These are phyloP conservation scores for Turritis glabra DNA, from an alignment of 345 rosid species.

Conservation along the genomic window DNA sequence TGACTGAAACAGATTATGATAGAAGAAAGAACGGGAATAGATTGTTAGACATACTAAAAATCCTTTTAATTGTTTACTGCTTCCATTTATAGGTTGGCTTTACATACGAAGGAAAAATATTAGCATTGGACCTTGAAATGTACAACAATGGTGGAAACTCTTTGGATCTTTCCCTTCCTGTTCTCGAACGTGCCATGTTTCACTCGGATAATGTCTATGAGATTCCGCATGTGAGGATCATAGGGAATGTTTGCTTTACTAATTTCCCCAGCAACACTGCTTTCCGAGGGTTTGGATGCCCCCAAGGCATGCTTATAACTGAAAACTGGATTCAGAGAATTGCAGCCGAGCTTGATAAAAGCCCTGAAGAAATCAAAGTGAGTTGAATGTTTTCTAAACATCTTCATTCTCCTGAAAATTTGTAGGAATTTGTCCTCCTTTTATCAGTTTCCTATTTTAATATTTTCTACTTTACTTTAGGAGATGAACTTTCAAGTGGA, in stretches of 20 bases:
- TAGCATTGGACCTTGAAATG: slow-evolving; percentile 81
- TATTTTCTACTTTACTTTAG: slow-evolving; percentile 40
- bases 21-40: slow-evolving; percentile 2
- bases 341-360: slow-evolving; percentile 65
- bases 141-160: slow-evolving; percentile 96
- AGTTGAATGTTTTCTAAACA: slow-evolving; percentile 22
- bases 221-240: slow-evolving; percentile 78
- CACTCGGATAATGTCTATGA: slow-evolving; percentile 89
- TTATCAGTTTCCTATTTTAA: neutral
- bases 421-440: neutral
- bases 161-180: slow-evolving; percentile 70
- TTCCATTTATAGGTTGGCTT: slow-evolving; percentile 77
- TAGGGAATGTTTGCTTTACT: slow-evolving; percentile 82
- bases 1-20: neutral
- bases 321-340: slow-evolving; percentile 93
- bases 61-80: neutral
- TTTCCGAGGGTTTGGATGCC: slow-evolving; percentile 94
- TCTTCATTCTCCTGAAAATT: neutral
- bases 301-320: slow-evolving; percentile 90
- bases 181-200: slow-evolving; percentile 91
- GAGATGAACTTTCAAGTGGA: slow-evolving; percentile 90
- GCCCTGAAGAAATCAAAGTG: slow-evolving; percentile 83
- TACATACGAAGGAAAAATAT: slow-evolving; percentile 75
- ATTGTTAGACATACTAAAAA: neutral
- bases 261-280: slow-evolving; percentile 93